Evolutionary conservation across 1,284 basidiomycete genomes (phyloP).

Genomic region (Trametes hirsuta): DNA sequence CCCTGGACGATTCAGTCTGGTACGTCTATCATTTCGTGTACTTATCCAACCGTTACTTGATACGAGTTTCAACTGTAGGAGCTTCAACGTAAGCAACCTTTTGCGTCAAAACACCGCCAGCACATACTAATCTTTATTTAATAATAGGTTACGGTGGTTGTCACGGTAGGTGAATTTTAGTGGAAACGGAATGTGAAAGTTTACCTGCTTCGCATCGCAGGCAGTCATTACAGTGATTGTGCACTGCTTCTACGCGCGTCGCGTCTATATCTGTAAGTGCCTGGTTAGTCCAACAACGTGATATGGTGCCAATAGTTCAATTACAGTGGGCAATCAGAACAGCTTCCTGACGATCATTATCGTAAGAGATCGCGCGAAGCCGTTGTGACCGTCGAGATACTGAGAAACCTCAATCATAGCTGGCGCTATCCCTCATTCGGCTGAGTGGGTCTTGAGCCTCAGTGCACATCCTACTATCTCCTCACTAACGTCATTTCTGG

Average conservation of each 20-base stretch:
- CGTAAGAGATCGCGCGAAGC: not conserved
- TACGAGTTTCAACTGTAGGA: not conserved
- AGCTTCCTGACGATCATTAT: slow-evolving; percentile 3
- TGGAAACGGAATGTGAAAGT: not conserved
- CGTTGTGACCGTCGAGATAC: not conserved
- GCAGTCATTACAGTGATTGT: slow-evolving; percentile 20
- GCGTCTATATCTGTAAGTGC: slow-evolving; percentile 15
- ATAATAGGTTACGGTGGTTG: slow-evolving; percentile 11
- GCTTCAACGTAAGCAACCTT: slow-evolving; percentile 12
- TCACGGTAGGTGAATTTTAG: slow-evolving; percentile 3
- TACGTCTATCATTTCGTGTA: not conserved
- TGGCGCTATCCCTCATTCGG: slow-evolving; percentile 7
- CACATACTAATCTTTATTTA: not conserved
- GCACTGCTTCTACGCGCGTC: slow-evolving; percentile 22
- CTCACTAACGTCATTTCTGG: too few species aligned
- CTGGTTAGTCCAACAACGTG: not conserved
- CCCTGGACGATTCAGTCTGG: slow-evolving; percentile 14
- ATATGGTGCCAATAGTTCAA: not conserved
- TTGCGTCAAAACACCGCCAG: not conserved
- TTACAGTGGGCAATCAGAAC: slow-evolving; percentile 10
- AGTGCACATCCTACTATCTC: not conserved
- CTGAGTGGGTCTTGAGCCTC: not conserved
- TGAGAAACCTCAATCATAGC: not conserved
- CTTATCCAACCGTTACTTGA: not conserved
- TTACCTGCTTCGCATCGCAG: not conserved